Evolutionary conservation across 2,329 filamentous ascomycete genomes (phyloP), one percentile per base, ranked within the genome.

Genomic region (Exserohilum turcica): DNA sequence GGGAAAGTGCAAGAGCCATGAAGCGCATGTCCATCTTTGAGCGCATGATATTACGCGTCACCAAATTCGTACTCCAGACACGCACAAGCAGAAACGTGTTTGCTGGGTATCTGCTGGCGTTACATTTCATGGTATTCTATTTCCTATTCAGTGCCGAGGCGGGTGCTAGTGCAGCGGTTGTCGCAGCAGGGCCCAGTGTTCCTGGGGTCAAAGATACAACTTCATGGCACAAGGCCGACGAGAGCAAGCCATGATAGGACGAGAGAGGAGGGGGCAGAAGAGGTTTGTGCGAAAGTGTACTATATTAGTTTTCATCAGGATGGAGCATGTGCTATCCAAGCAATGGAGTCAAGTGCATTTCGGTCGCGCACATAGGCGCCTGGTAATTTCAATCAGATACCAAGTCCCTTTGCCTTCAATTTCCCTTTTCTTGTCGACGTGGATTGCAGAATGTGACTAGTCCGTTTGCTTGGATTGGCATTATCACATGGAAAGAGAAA

Each of bases 21-120:
- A 91, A 92, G 68, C 86, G 92, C 36, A 96, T 99, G 92, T 93
- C 88, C 66, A 78, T 97, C 7, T 92, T 92, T 0, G 94, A 99
- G 75, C 83, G 94, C 33, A 85, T 91, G 42, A 89, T 99, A 3
- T 96, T 96, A 76, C 92, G 92, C 29, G 83, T 97, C 47, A 96
- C 93, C 40, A 84, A 92, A 51, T 90, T 96, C 78, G 91, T 99
- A 40, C 80, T 99, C 58, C 91, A 92, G 45, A 96, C 92, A 40
- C 82, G 94, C 57, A 90, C 89, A 24, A 97, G 92, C 77, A 84
- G 95, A 59, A 99, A 97, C 73, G 74, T 99, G 54, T 99, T 99
- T 76, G 94, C 92, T 0, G 86, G 85, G 9, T 99, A 99, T 75
- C 95, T 93, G 74, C 79, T 97, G 31, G 91, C 87, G 29, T 80